Evolutionary conservation across 1,284 basidiomycete species (phyloP).

Genomic region (Pseudozyma hubeiensis): DNA sequence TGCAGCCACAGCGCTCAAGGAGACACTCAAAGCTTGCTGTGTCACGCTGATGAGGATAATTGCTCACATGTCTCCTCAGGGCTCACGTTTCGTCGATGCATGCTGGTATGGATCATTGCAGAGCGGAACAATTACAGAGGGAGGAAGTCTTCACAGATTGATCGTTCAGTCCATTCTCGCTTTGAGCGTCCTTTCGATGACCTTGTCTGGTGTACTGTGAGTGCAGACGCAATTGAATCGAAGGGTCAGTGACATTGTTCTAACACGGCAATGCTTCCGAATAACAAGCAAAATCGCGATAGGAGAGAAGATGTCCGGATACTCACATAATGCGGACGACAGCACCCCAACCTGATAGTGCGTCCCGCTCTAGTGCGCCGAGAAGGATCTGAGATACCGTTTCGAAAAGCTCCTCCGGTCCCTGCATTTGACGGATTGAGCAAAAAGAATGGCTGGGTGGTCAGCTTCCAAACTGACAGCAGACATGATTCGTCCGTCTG

Average conservation of each 20-base stretch:
- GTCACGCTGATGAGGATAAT: too few relatives aligned
- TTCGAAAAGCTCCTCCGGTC: conserved; percentile 96
- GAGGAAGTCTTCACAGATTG: background rate
- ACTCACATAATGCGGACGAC: conserved; percentile 95
- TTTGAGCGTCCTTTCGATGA: conserved; percentile 65
- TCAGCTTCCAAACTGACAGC: conserved; percentile 1
- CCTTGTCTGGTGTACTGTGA: conserved; percentile 65
- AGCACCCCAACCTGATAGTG: conserved; percentile 96
- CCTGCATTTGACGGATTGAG: conserved; percentile 68
- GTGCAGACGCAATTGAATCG: background rate
- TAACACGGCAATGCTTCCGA: background rate
- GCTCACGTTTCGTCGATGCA: too few relatives aligned
- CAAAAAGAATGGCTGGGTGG: background rate
- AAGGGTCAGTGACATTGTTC: background rate
- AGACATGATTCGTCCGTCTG: too few relatives aligned
- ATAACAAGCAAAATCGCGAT: background rate
- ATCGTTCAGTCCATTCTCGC: conserved; percentile 78
- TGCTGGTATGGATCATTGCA: conserved; percentile 1
- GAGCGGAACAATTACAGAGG: conserved; percentile 36
- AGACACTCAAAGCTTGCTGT: too few relatives aligned
- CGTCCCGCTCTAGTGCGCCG: conserved; percentile 95
- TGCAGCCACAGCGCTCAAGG: too few relatives aligned
- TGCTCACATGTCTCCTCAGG: too few relatives aligned
- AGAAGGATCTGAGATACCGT: conserved; percentile 96
- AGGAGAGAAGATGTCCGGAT: background rate